Evolutionary conservation across 495 filamentous ascomycete genomes (phyloP).

Genomic region (Friedmanniomyces simplex): DNA sequence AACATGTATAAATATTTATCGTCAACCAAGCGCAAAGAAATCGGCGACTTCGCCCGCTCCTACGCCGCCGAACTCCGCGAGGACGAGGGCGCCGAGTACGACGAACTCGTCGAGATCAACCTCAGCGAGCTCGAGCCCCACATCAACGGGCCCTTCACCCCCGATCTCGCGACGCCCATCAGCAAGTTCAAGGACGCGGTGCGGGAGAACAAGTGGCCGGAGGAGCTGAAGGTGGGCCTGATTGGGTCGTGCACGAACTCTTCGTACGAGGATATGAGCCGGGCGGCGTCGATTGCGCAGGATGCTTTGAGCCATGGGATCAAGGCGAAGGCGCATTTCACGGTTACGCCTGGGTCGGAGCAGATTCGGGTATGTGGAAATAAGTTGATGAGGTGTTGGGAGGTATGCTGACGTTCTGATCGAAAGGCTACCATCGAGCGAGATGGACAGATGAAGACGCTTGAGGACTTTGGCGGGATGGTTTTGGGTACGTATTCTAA

Average conservation of each 20-base stretch:
- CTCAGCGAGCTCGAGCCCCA: conserved; percentile 90
- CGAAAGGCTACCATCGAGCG: conserved; percentile 1
- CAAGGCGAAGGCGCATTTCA: conserved; percentile 89
- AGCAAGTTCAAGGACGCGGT: conserved; percentile 95
- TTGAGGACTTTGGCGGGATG: conserved; percentile 95
- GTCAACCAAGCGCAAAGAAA: conserved; percentile 82
- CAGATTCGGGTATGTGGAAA: conserved; percentile 57
- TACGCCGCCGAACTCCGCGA: conserved; percentile 82
- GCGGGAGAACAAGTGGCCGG: conserved; percentile 88
- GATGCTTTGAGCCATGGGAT: conserved; percentile 90
- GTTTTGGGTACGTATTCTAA: conserved; percentile 48
- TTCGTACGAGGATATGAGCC: conserved; percentile 98
- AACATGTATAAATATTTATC: conserved; percentile 91
- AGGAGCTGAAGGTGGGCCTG: conserved; percentile 92
- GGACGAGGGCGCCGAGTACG: conserved; percentile 92
- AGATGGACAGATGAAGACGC: conserved; percentile 88
- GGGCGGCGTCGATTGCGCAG: conserved; percentile 85
- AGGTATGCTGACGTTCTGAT: background rate
- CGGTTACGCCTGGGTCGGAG: conserved; percentile 93
- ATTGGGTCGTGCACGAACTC: conserved; percentile 99
- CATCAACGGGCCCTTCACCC: conserved; percentile 99
- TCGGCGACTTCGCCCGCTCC: conserved; percentile 76
- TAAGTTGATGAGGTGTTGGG: background rate
- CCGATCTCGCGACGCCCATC: conserved; percentile 94
- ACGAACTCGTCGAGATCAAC: conserved; percentile 93